These are phyloP conservation scores for Filobasidium wieringae DNA, from an alignment of 768 basidiomycete species.

Conservation along the genomic window DNA sequence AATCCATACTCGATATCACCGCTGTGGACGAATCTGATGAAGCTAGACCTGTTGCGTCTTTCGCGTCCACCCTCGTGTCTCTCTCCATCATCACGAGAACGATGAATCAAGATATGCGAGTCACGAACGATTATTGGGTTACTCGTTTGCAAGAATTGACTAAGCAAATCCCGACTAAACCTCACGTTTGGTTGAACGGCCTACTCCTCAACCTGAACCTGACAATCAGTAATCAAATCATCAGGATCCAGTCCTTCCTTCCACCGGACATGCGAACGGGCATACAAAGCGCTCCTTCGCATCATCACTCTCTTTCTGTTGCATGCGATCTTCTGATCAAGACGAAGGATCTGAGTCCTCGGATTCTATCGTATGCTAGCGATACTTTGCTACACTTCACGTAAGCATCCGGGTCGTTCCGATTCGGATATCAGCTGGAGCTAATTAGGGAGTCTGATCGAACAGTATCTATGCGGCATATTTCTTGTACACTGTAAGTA, in stretches of 20 bases:
- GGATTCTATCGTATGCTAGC: conserved; percentile 16
- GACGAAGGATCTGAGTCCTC: conserved; percentile 14
- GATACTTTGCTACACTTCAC: conserved; percentile 24
- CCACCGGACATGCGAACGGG: conserved; percentile 3
- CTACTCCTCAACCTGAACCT: conserved; percentile 22
- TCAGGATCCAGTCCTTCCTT: not conserved
- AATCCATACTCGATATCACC: conserved; percentile 15
- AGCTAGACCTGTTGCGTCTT: not conserved
- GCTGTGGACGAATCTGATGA: conserved; percentile 6
- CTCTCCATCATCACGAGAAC: conserved; percentile 19
- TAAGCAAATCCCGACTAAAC: conserved; percentile 9
- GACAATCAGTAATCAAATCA: conserved; percentile 20
- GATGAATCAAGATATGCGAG: conserved; percentile 22
- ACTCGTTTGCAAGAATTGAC: conserved; percentile 2
- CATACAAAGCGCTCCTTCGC: conserved; percentile 17
- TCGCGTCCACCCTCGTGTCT: conserved; percentile 4
- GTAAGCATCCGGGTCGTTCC: not conserved
- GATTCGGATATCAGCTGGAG: too few relatives aligned
- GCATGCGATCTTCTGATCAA: conserved; percentile 17
- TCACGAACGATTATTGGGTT: conserved; percentile 19
- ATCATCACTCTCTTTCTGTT: conserved; percentile 20
- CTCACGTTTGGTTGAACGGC: conserved; percentile 18
- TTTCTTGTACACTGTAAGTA: conserved; percentile 20
- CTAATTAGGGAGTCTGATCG: not conserved
- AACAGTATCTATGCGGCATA: conserved; percentile 19